Conservation (phyloP, 306 rosid genomes). For the Gastrolobium villosum region DNA sequence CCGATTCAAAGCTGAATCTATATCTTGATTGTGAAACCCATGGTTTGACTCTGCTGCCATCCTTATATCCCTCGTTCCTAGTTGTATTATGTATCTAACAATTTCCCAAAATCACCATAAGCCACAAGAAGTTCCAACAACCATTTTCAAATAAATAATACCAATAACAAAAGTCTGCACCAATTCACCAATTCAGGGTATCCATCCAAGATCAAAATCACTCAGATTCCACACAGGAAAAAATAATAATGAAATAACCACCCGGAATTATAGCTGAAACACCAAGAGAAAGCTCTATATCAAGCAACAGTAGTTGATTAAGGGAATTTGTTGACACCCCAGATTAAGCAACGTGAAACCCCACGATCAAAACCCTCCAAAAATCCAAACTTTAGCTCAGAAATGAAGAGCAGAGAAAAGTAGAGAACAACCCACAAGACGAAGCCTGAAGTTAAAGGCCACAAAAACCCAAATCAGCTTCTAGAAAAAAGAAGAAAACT, state of each 20-base stretch:
- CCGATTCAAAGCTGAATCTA: constrained; percentile 69
- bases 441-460: constrained; percentile 32
- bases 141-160: constrained; percentile 47
- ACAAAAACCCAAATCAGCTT: constrained; percentile 37
- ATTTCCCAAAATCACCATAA: constrained; percentile 53
- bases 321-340: constrained; percentile 37
- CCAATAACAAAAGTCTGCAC: constrained; percentile 13
- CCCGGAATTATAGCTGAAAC: constrained; percentile 24
- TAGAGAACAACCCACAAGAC: constrained; percentile 38
- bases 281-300: constrained; percentile 6
- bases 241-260: constrained; percentile 14
- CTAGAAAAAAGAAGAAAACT: constrained; percentile 40
- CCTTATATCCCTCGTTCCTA: constrained; percentile 11
- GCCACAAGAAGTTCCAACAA: constrained; percentile 44
- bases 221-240: constrained; percentile 16
- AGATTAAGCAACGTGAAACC: constrained; percentile 33
- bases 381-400: constrained; percentile 38
- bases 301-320: constrained; percentile 31
- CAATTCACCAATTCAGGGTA: constrained; percentile 48
- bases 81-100: constrained; percentile 42
- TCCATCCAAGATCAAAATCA: constrained; percentile 45
- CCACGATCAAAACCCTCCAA: constrained; percentile 36
- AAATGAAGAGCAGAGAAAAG: constrained; percentile 37
- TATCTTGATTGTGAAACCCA: constrained; percentile 71
- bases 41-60: constrained; percentile 92